Conservation (phyloP, 208 protist genomes). For the Acanthamoeba lenticulata region DNA sequence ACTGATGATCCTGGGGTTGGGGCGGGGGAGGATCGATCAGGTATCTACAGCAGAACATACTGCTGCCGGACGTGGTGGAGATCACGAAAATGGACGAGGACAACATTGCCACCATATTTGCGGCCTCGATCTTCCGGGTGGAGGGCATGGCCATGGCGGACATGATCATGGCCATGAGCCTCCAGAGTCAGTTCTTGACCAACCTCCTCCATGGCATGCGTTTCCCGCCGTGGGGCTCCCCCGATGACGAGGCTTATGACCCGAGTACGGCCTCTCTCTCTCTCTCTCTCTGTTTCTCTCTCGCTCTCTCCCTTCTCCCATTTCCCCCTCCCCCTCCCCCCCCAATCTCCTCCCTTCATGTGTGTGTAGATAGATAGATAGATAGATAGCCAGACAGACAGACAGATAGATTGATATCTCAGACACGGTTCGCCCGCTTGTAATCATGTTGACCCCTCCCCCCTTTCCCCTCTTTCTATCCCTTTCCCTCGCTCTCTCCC, state of each 20-base stretch:
- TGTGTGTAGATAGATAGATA: no score
- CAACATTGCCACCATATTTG: constrained; percentile 38
- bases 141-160: not conserved
- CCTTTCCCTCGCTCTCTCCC: no score
- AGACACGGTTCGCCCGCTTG: no score
- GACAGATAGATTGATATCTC: no score
- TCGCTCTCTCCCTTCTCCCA: no score
- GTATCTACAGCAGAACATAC: constrained; percentile 13
- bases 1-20: no score
- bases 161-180: not conserved
- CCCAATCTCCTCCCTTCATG: no score
- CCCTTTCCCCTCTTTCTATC: no score
- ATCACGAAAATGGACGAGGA: constrained; percentile 32
- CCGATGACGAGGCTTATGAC: not conserved
- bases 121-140: not conserved
- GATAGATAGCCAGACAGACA: no score
- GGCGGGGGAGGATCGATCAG: not conserved
- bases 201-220: not conserved
- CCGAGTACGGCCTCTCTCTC: not conserved
- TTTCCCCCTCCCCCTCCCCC: no score
- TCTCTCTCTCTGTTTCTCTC: no score
- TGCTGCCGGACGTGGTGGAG: constrained; percentile 5
- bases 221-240: not conserved
- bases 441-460: no score
- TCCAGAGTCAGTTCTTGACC: not conserved